Conservation (phyloP, 169 alveolate species). For the Cryptosporidium canis region DNA sequence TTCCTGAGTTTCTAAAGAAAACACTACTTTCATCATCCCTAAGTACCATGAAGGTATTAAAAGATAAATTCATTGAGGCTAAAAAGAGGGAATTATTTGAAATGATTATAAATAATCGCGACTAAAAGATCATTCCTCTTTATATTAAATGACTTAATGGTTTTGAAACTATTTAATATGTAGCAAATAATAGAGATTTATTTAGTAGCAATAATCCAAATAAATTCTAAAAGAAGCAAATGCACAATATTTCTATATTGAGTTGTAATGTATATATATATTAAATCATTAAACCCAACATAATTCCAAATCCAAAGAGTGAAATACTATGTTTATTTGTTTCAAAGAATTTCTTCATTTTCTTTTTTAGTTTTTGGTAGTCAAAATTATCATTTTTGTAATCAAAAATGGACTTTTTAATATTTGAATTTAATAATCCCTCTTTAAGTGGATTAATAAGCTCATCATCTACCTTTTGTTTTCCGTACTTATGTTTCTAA, state of each 20-base stretch:
- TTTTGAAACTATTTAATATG: not conserved
- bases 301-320: conserved; percentile 34
- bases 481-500: conserved; percentile 4
- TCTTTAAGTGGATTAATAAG: conserved; percentile 50
- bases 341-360: conserved; percentile 31
- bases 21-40: conserved; percentile 23
- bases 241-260: not conserved
- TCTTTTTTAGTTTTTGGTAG: conserved; percentile 24
- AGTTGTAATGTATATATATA: not conserved
- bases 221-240: not conserved
- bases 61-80: conserved; percentile 31
- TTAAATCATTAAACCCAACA: conserved; percentile 39
- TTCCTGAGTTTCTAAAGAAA: conserved; percentile 59
- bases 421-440: conserved; percentile 13
- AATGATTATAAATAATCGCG: not conserved
- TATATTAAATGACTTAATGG: not conserved
- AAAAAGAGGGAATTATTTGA: conserved; percentile 38
- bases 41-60: conserved; percentile 58
- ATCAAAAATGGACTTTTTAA: conserved; percentile 35
- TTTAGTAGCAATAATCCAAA: not conserved
- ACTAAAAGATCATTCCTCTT: not conserved
- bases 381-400: not conserved
- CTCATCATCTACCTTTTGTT: conserved; percentile 15
- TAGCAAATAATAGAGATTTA: not conserved
- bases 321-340: conserved; percentile 23